Evolutionary conservation across 2,329 filamentous ascomycete genomes (phyloP).

Genomic region (Ophiosphaerella herpotricha): DNA sequence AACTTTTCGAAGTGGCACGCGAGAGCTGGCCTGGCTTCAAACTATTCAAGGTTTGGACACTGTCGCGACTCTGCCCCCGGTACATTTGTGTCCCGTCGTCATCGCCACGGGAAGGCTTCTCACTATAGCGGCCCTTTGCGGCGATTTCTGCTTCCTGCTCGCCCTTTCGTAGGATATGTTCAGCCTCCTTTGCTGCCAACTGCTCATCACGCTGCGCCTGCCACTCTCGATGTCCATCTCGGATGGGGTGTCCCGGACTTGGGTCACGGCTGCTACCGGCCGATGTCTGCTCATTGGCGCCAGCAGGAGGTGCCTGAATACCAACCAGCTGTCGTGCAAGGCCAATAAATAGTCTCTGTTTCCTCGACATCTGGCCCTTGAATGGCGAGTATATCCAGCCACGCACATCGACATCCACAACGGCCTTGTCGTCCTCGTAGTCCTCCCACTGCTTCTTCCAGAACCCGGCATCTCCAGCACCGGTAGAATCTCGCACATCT

Average conservation of each 20-base stretch:
- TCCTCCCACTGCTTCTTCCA: slow-evolving; percentile 80
- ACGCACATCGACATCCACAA: slow-evolving; percentile 92
- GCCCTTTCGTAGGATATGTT: slow-evolving; percentile 74
- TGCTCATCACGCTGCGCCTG: slow-evolving; percentile 63
- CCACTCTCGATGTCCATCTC: slow-evolving; percentile 48
- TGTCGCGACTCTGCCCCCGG: slow-evolving; percentile 40
- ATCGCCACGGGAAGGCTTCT: slow-evolving; percentile 57
- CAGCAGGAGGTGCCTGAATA: slow-evolving; percentile 68
- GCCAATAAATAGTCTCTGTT: slow-evolving; percentile 84
- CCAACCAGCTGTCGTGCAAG: slow-evolving; percentile 87
- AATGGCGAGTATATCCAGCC: slow-evolving; percentile 95
- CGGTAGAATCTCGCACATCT: slow-evolving; percentile 50
- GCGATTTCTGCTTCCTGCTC: slow-evolving; percentile 73
- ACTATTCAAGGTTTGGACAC: slow-evolving; percentile 25
- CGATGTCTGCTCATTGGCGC: slow-evolving; percentile 43
- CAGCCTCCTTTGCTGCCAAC: slow-evolving; percentile 73
- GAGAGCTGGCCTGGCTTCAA: slow-evolving; percentile 25
- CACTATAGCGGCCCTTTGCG: slow-evolving; percentile 73
- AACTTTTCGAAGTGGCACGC: slow-evolving; percentile 31
- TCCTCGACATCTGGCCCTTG: slow-evolving; percentile 79
- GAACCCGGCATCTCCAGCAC: slow-evolving; percentile 69
- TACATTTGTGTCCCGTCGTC: slow-evolving; percentile 49
- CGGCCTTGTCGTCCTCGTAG: slow-evolving; percentile 78
- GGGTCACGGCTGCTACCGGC: slow-evolving; percentile 51
- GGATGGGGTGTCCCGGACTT: slow-evolving; percentile 44